Base-by-base conservation (phyloP, 305 asterid genomes). In the Plantago lanceolata region DNA sequence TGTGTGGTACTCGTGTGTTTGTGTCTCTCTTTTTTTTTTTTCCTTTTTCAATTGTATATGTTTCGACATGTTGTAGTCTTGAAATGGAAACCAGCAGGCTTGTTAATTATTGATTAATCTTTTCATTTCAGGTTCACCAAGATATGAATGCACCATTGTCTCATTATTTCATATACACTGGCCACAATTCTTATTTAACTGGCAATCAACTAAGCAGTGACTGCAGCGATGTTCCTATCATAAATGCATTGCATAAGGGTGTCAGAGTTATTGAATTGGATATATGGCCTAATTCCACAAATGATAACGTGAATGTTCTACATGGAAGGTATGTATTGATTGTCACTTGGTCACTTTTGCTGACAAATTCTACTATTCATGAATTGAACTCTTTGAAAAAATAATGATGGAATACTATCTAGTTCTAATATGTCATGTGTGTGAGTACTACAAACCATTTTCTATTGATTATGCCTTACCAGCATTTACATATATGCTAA, bases 91-190 rank as follows among this genome's bases (percentile, higher is more conserved):
- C 21, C 8, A 8, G 18, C 8, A 29, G 48, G 26, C 17, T 66
- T 15, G 13, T 48, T 68, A 17, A 47, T 24, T 73, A 20, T 45
- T 24, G 65, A 40, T 48, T 48, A 21, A 0, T 17, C 17, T 11
- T 48, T 28, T 20, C n/a, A 52, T 77, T 87, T 64, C 97, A 94
- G 97, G 89, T 86, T 70, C 97, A 94, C 75, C 97, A 94, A 55
- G 97, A 88, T 71, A 94, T 94, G 99, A 81, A 28, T 71, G 86
- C 88, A 68, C 99, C 96, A 24, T 75, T 94, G 68, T 90, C 95
- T 31, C 96, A 90, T 75, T 90, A 94, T 84, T 94, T 72, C 68
- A 86, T 94, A 73, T 90, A 79, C 82, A 94, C 99, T 4, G 95
- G 97, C 52, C 99, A 94, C 65, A 94, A 90, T 79, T 88, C 99